These are phyloP conservation scores for Sporothrix pallida DNA, from an alignment of 2,329 filamentous ascomycete genomes.

Conservation along the genomic window DNA sequence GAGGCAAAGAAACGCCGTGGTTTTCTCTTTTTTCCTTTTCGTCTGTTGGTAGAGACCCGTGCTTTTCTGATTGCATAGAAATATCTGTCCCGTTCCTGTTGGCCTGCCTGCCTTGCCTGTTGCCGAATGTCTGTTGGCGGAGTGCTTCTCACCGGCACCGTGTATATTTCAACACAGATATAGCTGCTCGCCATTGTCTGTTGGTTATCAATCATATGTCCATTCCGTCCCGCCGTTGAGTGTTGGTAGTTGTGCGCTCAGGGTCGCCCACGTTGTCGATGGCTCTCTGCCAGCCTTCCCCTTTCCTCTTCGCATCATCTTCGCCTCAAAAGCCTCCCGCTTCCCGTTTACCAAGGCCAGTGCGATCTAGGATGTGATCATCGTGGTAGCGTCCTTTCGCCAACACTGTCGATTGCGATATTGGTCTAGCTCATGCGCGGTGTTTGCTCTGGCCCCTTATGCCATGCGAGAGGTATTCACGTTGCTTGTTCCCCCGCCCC, in stretches of 20 bases:
- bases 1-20: no score
- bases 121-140: background rate
- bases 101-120: background rate
- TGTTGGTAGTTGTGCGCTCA: no score
- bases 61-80: background rate
- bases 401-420: background rate
- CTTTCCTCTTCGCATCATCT: background rate
- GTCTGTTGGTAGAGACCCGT: background rate
- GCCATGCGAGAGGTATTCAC: background rate
- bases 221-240: background rate
- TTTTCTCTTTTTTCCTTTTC: no score
- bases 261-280: background rate
- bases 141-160: background rate
- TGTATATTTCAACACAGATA: background rate
- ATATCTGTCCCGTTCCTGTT: background rate
- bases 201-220: background rate
- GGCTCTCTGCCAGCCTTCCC: background rate
- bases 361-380: background rate
- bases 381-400: background rate
- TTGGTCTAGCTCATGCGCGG: background rate
- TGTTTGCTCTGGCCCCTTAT: conserved; percentile 7
- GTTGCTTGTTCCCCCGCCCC: background rate
- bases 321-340: background rate
- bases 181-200: background rate
- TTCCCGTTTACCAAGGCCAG: background rate